A percentile compares a stretch with the other conserved stretches of the same genome.
These are phyloP conservation scores for Imleria badia DNA, from an alignment of 768 basidiomycete species.

Conservation along the genomic window DNA sequence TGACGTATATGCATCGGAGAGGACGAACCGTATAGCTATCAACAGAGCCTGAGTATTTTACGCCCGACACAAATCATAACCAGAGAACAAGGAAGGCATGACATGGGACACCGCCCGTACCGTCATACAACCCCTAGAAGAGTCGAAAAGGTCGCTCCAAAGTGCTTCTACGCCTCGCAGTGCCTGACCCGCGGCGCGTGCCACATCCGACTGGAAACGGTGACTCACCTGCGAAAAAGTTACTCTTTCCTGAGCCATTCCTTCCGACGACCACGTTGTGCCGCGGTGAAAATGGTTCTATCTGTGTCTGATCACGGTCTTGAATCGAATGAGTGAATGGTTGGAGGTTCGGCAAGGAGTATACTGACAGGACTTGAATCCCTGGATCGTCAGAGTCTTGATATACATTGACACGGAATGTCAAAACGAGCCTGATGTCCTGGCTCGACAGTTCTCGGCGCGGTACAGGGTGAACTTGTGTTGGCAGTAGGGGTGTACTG, in stretches of 20 bases:
- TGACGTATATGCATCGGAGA: conserved; percentile 96
- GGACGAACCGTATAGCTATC: conserved; percentile 91
- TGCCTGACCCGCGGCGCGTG: neutral
- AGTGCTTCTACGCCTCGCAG: neutral
- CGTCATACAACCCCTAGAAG: neutral
- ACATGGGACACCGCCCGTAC: neutral
- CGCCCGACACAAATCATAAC: neutral
- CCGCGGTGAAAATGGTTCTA: conserved; percentile 90
- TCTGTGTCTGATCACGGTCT: conserved; percentile 88
- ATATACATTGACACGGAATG: conserved; percentile 58
- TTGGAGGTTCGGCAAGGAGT: neutral
- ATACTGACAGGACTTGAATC: conserved; percentile 93
- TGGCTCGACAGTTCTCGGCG: neutral
- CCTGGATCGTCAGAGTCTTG: conserved; percentile 87
- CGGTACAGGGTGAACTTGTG: neutral
- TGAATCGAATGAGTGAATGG: conserved; percentile 8
- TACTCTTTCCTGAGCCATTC: conserved; percentile 98
- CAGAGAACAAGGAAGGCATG: neutral
- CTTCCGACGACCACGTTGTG: conserved; percentile 97
- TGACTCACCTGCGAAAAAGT: conserved; percentile 89
- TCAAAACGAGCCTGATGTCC: neutral
- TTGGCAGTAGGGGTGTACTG: neutral
- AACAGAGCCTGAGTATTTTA: conserved; percentile 4
- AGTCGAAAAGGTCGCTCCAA: too few relatives aligned
- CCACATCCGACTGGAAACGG: neutral